Evolutionary conservation across 2,329 filamentous ascomycete species (phyloP).

Genomic region (Scorias spongiosa): DNA sequence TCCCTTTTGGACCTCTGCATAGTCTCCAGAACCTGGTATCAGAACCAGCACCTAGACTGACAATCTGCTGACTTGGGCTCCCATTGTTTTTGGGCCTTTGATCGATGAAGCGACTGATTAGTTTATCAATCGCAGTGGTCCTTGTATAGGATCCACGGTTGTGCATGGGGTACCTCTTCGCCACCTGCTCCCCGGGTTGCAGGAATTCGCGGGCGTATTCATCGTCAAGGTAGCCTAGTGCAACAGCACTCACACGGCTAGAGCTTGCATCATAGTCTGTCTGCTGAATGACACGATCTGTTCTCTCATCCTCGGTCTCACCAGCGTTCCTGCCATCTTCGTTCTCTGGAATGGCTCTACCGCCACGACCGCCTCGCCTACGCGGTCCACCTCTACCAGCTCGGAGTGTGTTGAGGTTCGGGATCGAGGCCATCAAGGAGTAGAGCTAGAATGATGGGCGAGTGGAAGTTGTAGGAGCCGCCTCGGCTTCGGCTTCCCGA

Average conservation of each 20-base stretch:
- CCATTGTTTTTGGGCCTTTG: neutral
- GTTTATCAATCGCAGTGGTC: conserved; percentile 64
- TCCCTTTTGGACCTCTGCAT: conserved; percentile 20
- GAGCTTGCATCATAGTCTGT: conserved; percentile 87
- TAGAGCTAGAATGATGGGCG: too few species aligned
- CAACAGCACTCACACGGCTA: conserved; percentile 76
- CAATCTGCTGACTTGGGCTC: conserved; percentile 45
- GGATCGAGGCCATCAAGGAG: conserved; percentile 38
- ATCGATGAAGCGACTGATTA: conserved; percentile 57
- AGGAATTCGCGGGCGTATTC: conserved; percentile 61
- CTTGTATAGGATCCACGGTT: conserved; percentile 94
- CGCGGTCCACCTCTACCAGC: conserved; percentile 33
- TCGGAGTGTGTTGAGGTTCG: conserved; percentile 54
- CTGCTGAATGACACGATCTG: conserved; percentile 66
- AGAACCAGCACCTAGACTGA: conserved; percentile 85
- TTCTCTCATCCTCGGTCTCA: conserved; percentile 21
- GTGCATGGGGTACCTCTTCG: conserved; percentile 72
- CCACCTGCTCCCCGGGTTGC: conserved; percentile 27
- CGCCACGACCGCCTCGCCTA: conserved; percentile 33
- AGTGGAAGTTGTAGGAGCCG: too few species aligned
- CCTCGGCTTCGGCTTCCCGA: neutral
- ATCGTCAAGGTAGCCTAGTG: conserved; percentile 71
- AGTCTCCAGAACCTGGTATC: conserved; percentile 80
- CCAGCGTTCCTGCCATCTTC: conserved; percentile 1
- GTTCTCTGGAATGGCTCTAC: conserved; percentile 7